A percentile compares a stretch with the other conserved stretches of the same genome.
Conservation (phyloP, 2,329 filamentous ascomycete species). For the Triangularia verruculosa region DNA sequence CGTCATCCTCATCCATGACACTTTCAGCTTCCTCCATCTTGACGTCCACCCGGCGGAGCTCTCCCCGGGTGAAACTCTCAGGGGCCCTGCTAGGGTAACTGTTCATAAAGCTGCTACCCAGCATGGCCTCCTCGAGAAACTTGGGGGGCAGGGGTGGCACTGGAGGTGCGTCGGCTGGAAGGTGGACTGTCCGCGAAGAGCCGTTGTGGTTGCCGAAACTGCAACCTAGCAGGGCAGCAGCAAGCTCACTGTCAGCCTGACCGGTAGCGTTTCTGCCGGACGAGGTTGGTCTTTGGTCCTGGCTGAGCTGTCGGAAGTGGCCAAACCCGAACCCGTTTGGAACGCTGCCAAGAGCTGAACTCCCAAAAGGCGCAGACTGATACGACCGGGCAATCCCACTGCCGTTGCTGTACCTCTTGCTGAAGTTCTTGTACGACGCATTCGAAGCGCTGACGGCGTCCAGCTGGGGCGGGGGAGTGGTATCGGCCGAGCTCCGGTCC, state of each 20-base stretch:
- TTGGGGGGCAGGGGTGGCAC: constrained; percentile 83
- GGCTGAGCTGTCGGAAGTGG: constrained; percentile 71
- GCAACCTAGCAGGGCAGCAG: constrained; percentile 84
- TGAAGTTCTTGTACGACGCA: constrained; percentile 45
- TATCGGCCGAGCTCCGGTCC: constrained; percentile 83
- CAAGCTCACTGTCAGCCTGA: constrained; percentile 82
- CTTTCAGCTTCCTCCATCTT: constrained; percentile 67
- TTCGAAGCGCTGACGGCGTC: constrained; percentile 60
- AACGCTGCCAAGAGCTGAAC: constrained; percentile 50
- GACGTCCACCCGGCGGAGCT: constrained; percentile 53
- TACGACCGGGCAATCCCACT: constrained; percentile 72
- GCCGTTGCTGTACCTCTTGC: constrained; percentile 58
- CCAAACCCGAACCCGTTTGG: constrained; percentile 48
- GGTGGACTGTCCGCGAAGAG: constrained; percentile 60
- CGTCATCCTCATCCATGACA: constrained; percentile 64
- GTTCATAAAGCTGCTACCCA: constrained; percentile 60
- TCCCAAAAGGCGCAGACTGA: constrained; percentile 64
- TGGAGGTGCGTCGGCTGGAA: constrained; percentile 74
- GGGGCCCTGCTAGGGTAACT: constrained; percentile 60
- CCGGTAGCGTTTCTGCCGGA: constrained; percentile 73
- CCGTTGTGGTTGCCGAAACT: constrained; percentile 73
- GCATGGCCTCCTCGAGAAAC: constrained; percentile 63
- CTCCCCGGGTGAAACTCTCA: constrained; percentile 64
- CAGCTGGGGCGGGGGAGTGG: constrained; percentile 79
- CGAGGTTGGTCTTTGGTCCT: constrained; percentile 73